These are phyloP conservation scores for Suhomyces kunorum DNA, from an alignment of 1,139 yeast genomes.

Conservation along the genomic window DNA sequence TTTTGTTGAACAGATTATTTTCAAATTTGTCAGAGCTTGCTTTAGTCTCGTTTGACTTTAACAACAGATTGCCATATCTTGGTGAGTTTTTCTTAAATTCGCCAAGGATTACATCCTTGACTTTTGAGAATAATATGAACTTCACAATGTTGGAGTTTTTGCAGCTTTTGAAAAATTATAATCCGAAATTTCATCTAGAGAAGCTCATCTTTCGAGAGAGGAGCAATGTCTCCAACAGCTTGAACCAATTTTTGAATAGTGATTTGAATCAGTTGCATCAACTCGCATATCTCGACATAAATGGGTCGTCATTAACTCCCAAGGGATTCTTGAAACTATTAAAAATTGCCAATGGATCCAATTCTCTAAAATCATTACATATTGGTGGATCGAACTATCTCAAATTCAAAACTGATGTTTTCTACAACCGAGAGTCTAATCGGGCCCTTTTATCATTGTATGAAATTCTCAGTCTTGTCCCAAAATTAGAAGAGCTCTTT, in stretches of 20 bases:
- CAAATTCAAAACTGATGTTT: conserved; percentile 32
- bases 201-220: conserved; percentile 37
- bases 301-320: conserved; percentile 34
- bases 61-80: conserved; percentile 28
- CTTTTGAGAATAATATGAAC: conserved; percentile 38
- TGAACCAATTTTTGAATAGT: conserved; percentile 27
- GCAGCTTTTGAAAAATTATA: conserved; percentile 32
- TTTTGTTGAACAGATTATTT: conserved; percentile 24
- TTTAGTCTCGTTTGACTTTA: conserved; percentile 36
- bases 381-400: conserved; percentile 39
- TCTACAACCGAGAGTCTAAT: conserved; percentile 14
- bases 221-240: conserved; percentile 21
- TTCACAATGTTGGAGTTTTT: conserved; percentile 33
- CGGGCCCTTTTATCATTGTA: conserved; percentile 21
- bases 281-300: conserved; percentile 36
- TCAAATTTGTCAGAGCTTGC: conserved; percentile 29
- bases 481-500: conserved; percentile 27
- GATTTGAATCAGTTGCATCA: conserved; percentile 30
- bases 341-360: conserved; percentile 20
- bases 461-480: conserved; percentile 28
- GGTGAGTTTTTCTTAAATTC: conserved; percentile 32
- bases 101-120: conserved; percentile 23
- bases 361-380: conserved; percentile 22
- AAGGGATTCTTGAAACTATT: conserved; percentile 36
- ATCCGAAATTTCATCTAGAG: conserved; percentile 28